Evolutionary conservation across 2,329 filamentous ascomycete genomes (phyloP), one percentile per base, ranked within the genome.

Genomic region (Exophiala dermatitidis): DNA sequence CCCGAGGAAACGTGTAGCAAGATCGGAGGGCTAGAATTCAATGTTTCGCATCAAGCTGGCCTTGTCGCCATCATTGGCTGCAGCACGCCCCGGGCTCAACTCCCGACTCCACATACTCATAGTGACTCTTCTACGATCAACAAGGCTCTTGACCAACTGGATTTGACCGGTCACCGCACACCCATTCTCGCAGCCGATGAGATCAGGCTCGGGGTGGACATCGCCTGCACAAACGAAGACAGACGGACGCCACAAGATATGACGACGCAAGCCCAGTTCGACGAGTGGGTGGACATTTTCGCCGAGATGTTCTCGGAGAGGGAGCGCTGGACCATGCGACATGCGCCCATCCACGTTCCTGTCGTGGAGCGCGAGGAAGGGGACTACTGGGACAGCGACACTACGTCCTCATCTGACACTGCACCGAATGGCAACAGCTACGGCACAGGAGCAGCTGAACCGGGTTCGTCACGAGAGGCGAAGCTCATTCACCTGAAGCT

Each of bases 31-130:
- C 68, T 83, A 36, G 80, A 84, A 58, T 85, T 85, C 70, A 85
- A 85, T 58, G 74, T 84, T 50, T 81, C 77, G 32, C 82, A 85
- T 58, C 82, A 85, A 66, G 80, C 79, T 12, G 80, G 79, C 0
- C 68, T 85, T 2, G 79, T 83, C n/a, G 74, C 75, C 0, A 67
- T 85, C 3, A 77, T 81, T 1, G 79, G 82, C 8, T 73, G 70
- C 19, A 59, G 66, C 5, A 64, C 65, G 5, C 64, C 64, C 10
- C 58, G 50, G 8, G 44, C 48, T 5, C 58, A 60, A 46, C 33
- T 54, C 9, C 51, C 57, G 6, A 50, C 33, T 29, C 33, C 48
- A 12, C 30, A 41, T n/a, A 33, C 47, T 52, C 32, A 49, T 34
- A 26, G 54, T n/a, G 10, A 31, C 26, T 47, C 50, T 5, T 50